Percentiles rank a stretch among this genome's conserved stretches.
Conservation (phyloP, 1,284 basidiomycete genomes). For the Polyporus tsugae region DNA sequence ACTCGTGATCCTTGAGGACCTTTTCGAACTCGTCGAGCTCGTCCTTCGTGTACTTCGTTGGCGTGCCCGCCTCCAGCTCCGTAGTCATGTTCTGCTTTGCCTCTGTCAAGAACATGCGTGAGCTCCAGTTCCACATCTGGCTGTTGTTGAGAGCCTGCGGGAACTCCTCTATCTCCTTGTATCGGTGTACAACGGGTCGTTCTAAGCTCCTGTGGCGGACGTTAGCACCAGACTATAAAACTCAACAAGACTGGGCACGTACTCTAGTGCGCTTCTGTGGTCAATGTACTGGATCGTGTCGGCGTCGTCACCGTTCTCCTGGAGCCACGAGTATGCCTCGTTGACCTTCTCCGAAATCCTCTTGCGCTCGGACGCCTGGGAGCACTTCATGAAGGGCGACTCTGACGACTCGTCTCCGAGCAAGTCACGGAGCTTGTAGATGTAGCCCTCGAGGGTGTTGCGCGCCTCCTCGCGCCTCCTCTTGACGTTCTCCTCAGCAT, state of each 20-base stretch:
- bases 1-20: constrained; percentile 78
- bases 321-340: constrained; percentile 84
- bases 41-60: constrained; percentile 82
- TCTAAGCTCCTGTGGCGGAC: constrained; percentile 70
- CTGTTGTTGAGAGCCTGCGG: constrained; percentile 78
- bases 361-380: constrained; percentile 74
- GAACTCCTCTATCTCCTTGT: constrained; percentile 85
- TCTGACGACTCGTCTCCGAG: constrained; percentile 71
- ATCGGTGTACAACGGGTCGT: constrained; percentile 83
- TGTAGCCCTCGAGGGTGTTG: constrained; percentile 91
- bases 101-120: constrained; percentile 82
- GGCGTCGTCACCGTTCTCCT: constrained; percentile 87
- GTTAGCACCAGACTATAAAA: constrained; percentile 29
- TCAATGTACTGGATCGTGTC: constrained; percentile 76
- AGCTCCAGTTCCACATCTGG: constrained; percentile 84
- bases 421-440: constrained; percentile 91
- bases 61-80: constrained; percentile 62
- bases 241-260: constrained; percentile 40
- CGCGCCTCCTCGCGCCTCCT: constrained; percentile 87
- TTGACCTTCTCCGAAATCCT: constrained; percentile 71
- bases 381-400: constrained; percentile 83
- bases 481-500: constrained; percentile 81
- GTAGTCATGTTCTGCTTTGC: constrained; percentile 77
- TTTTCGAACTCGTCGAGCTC: constrained; percentile 82
- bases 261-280: constrained; percentile 86